These are phyloP conservation scores for Paecilomyces sp. DNA, from an alignment of 2,329 filamentous ascomycete species.

Conservation along the genomic window DNA sequence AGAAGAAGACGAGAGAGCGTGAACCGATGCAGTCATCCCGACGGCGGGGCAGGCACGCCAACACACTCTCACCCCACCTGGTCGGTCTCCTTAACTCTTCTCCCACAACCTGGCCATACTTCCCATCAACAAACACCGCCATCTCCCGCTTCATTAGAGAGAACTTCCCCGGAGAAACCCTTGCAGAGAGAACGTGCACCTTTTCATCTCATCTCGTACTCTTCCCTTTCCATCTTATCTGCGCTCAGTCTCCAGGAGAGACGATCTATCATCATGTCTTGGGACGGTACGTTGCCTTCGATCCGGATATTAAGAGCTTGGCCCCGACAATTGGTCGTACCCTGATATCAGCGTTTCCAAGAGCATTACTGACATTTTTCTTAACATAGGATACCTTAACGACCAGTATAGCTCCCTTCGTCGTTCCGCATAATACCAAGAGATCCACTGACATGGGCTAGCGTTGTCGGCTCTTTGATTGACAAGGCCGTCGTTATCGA, in stretches of 20 bases:
- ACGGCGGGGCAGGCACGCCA: not conserved
- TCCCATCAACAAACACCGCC: not conserved
- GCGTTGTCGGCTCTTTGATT: no score
- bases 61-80: not conserved
- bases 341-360: no score
- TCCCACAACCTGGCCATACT: not conserved
- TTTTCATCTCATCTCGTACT: not conserved
- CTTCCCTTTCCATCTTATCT: conserved; percentile 1
- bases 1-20: not conserved
- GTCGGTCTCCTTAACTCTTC: not conserved
- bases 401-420: no score
- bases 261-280: conserved; percentile 23
- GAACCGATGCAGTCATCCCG: not conserved
- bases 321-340: no score
- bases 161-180: not conserved
- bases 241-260: conserved; percentile 1
- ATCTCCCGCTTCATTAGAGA: not conserved
- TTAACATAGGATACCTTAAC: no score
- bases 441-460: no score
- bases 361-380: no score
- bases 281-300: no score
- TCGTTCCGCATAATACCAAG: no score
- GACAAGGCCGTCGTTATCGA: no score
- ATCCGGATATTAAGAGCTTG: no score
- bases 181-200: not conserved